Conservation (phyloP, 176 grass and related monocot genomes). For the Rhynchospora pubera region DNA sequence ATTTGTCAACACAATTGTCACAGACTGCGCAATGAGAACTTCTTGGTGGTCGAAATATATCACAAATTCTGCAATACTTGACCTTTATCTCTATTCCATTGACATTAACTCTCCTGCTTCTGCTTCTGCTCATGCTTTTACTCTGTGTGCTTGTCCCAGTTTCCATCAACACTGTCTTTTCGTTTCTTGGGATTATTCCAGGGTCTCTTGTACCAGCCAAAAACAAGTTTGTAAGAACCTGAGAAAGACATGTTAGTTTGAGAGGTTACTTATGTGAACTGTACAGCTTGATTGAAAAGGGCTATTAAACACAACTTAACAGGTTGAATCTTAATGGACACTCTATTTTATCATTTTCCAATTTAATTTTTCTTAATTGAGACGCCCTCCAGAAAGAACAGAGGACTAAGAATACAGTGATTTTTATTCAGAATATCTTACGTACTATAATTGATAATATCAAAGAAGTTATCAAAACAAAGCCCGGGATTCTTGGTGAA, state of each 20-base stretch:
- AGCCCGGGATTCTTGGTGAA: neutral
- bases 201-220: constrained; percentile 45
- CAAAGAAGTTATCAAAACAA: constrained; percentile 20
- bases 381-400: neutral
- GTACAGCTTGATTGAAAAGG: neutral
- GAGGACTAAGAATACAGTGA: neutral
- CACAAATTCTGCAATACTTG: constrained; percentile 46
- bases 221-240: constrained; percentile 41
- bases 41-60: constrained; percentile 37
- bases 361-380: neutral
- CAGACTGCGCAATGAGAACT: constrained; percentile 54
- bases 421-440: neutral
- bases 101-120: constrained; percentile 21
- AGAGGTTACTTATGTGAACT: neutral
- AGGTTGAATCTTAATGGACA: neutral
- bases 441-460: constrained; percentile 34
- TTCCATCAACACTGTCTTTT: neutral
- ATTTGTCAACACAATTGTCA: constrained; percentile 62
- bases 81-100: constrained; percentile 26
- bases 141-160: neutral
- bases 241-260: neutral
- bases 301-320: neutral
- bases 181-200: constrained; percentile 49
- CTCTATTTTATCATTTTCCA: neutral
- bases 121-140: constrained; percentile 3